Evolutionary conservation across 1,284 basidiomycete genomes (phyloP), one percentile per base, ranked within the genome.

Genomic region (Leccinum huronense): DNA sequence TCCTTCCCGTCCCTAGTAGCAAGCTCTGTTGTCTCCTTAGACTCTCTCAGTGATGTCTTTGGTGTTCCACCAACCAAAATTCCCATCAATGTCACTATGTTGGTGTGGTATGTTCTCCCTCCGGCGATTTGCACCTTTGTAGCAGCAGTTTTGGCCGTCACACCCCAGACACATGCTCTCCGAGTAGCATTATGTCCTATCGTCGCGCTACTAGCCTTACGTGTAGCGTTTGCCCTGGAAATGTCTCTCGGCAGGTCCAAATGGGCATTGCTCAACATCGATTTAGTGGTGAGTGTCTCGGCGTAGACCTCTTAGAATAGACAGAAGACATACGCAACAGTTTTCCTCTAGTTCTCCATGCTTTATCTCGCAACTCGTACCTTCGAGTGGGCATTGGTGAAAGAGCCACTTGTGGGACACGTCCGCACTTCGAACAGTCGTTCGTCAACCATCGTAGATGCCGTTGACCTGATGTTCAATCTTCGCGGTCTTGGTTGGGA

Each of bases 401-500:
- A 65, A 34, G 62, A 61, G 13, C 73, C 65, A 27, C 61, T 70
- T 3, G 40, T 60, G 38, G 70, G 73, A 23, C 42, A 19, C 42
- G 16, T 63, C 38, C 63, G 62, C 31, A 62, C 64, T 19, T 31
- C 40, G 6, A 64, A 61, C 16, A 34, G 57, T 5, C 23, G 59
- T 8, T 54, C 63, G 5, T 72, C 67, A 14, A 42, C 34, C 27
- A 62, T 76, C n/a, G 63, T 75, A 40, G 81, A 88, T 65, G 79
- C 81, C 1, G 67, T 80, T 10, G 83, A 87, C 62, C 77, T 88
- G 9, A 68, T 65, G 14, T 75, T 71, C 64, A 84, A 80, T 65
- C 67, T 83, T n/a, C 83, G 86, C n/a, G 86, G 86, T 4, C 68
- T 78, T 48, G 84, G 83, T n/a, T 88, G 86, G 85, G 59, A 66